Conservation (phyloP, 2,329 filamentous ascomycete species). For the Cytospora piceae region DNA sequence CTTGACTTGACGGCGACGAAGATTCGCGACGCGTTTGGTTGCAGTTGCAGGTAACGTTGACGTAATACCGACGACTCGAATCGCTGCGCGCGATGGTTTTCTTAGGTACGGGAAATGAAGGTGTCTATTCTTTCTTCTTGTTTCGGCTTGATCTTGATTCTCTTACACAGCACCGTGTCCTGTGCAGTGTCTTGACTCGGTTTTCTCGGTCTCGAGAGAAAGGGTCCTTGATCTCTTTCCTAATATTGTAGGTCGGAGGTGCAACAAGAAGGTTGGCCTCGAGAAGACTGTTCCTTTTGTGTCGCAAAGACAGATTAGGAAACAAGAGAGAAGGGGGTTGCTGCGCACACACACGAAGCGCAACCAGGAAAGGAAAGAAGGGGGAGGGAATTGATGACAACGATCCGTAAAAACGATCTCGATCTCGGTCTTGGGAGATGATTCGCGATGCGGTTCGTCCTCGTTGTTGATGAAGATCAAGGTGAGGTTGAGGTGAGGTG, state of each 20-base stretch:
- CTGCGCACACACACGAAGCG: conserved; percentile 28
- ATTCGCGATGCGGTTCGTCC: conserved; percentile 11
- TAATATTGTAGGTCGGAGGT: conserved; percentile 16
- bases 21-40: conserved; percentile 24
- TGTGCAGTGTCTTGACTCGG: conserved; percentile 36
- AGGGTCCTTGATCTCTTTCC: conserved; percentile 18
- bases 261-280: conserved; percentile 23
- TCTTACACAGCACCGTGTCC: conserved; percentile 42
- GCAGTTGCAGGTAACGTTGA: conserved; percentile 24
- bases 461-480: conserved; percentile 5
- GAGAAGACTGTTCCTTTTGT: conserved; percentile 13
- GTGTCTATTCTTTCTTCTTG: conserved; percentile 31
- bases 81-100: conserved; percentile 28
- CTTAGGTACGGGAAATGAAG: conserved; percentile 30
- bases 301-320: conserved; percentile 19
- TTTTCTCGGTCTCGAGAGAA: conserved; percentile 30
- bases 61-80: conserved; percentile 32
- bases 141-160: conserved; percentile 38
- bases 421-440: conserved; percentile 6
- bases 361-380: conserved; percentile 16
- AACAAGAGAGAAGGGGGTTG: conserved; percentile 7
- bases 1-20: conserved; percentile 31
- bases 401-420: neutral
- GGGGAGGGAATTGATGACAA: conserved; percentile 4
- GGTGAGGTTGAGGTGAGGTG: neutral